A percentile compares a stretch with the other conserved stretches of the same genome.
Evolutionary conservation across 345 rosid genomes (phyloP).

Genomic region (Pseudoturritis turrita): DNA sequence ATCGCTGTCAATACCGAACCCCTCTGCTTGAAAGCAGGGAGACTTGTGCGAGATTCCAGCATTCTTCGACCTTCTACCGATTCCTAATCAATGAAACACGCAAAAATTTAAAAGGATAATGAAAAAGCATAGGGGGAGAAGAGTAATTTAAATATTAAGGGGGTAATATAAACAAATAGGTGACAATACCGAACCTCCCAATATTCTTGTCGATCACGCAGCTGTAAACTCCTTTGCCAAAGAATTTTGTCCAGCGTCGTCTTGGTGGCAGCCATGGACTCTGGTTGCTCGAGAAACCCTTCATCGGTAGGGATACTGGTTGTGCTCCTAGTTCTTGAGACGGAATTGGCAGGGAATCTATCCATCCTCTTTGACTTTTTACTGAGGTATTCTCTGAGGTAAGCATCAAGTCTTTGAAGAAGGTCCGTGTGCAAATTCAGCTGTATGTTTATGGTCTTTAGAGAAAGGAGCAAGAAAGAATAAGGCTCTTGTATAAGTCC

Average conservation of each 20-base stretch:
- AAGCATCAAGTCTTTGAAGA: conserved; percentile 53
- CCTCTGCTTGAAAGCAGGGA: conserved; percentile 81
- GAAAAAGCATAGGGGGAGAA: conserved; percentile 1
- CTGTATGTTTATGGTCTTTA: too few species aligned
- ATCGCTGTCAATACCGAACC: conserved; percentile 55
- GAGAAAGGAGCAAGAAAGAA: neutral
- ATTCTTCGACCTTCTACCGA: conserved; percentile 65
- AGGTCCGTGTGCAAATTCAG: conserved; percentile 55
- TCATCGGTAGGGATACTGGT: conserved; percentile 61
- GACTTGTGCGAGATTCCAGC: conserved; percentile 60
- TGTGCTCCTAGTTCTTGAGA: conserved; percentile 59
- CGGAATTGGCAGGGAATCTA: conserved; percentile 37
- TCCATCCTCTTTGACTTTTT: conserved; percentile 44
- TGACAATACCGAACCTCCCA: conserved; percentile 64
- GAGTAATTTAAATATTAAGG: neutral
- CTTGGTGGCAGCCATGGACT: conserved; percentile 45
- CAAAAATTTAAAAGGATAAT: neutral
- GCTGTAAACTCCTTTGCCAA: conserved; percentile 48
- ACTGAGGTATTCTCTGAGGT: conserved; percentile 59
- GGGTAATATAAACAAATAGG: neutral
- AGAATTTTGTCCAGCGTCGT: conserved; percentile 50
- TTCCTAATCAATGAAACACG: conserved; percentile 38
- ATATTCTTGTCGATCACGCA: conserved; percentile 54
- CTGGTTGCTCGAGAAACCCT: conserved; percentile 66
- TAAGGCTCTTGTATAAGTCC: neutral